Evolutionary conservation across 2,329 filamentous ascomycete species (phyloP), one percentile per base, ranked within the genome.

Genomic region (Ophiosphaerella narmari): DNA sequence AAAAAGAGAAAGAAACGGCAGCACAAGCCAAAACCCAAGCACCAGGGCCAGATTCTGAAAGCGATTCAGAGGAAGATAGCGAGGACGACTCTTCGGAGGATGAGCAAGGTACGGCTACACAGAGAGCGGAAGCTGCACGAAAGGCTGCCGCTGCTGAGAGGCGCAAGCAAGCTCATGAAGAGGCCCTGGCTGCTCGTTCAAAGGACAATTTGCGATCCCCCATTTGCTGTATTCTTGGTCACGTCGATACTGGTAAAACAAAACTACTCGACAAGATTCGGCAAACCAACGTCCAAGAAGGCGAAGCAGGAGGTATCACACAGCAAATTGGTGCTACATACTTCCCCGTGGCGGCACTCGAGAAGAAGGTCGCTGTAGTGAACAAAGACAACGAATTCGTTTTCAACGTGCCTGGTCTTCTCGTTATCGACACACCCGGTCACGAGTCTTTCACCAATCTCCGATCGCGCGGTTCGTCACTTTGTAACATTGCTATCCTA

Each of bases 191-290:
- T 38, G 92, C 93, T 41, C 85, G 91, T 54, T 97, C 93, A 18
- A 91, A 90, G 76, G 92, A 99, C 73, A 88, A 99, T 75, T 84
- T 99, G 48, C 91, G 94, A 50, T 97, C 94, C 35, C 94, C 94
- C 45, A 99, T 99, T 77, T 97, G 94, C 82, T 97, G 93, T 88
- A 99, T 99, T 83, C 86, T 99, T 59, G 94, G 94, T 68, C 94
- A 99, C 85, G 94, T 99, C 84, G 94, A 99, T 86, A 99, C 95
- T 39, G 94, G 94, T 74, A 99, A 99, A 81, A 99, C 94, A n/a
- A 99, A 97, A 80, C 81, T 99, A 57, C 83, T 99, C 50, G 94
- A 99, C 81, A 99, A 99, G 80, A 90, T 99, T 70, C 89, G 94
- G 68, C 91, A 97, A 76, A 97, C 94, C 50, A 97, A 99, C 71